These are phyloP conservation scores for Exophiala bonariae DNA, from an alignment of 2,329 filamentous ascomycete species.

Conservation along the genomic window DNA sequence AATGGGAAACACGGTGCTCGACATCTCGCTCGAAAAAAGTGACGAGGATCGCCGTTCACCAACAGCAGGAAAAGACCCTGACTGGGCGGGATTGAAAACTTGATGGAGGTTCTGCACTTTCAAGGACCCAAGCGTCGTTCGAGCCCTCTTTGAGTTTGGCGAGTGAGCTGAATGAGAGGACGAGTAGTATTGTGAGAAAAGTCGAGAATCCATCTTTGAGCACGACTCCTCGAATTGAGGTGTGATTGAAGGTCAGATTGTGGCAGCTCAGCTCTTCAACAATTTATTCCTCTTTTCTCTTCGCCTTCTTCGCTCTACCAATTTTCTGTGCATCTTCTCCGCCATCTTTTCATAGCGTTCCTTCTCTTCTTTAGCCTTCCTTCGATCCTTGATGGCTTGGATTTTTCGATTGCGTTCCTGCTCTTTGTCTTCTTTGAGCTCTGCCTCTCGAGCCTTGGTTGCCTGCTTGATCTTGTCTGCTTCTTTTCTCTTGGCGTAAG, in stretches of 20 bases:
- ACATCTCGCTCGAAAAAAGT: slow-evolving; percentile 14
- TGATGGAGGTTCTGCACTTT: no score
- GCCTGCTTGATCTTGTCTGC: slow-evolving; percentile 68
- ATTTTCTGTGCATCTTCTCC: slow-evolving; percentile 96
- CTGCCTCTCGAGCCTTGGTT: slow-evolving; percentile 90
- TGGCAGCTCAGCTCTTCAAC: slow-evolving; percentile 28
- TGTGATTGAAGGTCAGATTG: no score
- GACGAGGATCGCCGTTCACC: no score
- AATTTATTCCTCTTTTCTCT: slow-evolving; percentile 80
- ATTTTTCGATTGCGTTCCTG: slow-evolving; percentile 77
- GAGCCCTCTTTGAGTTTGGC: no score
- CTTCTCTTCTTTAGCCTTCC: slow-evolving; percentile 87
- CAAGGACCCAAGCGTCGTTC: no score
- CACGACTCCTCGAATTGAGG: no score
- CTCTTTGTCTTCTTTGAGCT: slow-evolving; percentile 95
- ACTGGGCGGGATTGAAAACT: no score
- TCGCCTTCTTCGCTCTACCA: slow-evolving; percentile 87
- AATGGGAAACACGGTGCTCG: slow-evolving; percentile 67
- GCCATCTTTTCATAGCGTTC: slow-evolving; percentile 91
- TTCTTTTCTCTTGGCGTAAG: slow-evolving; percentile 74
- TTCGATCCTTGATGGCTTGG: slow-evolving; percentile 78
- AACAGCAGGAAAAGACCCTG: no score
- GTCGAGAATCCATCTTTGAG: no score
- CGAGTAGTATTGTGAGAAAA: no score
- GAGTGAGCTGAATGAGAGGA: no score